Base-by-base conservation (phyloP, 345 rosid genomes). In the Populus alba region DNA sequence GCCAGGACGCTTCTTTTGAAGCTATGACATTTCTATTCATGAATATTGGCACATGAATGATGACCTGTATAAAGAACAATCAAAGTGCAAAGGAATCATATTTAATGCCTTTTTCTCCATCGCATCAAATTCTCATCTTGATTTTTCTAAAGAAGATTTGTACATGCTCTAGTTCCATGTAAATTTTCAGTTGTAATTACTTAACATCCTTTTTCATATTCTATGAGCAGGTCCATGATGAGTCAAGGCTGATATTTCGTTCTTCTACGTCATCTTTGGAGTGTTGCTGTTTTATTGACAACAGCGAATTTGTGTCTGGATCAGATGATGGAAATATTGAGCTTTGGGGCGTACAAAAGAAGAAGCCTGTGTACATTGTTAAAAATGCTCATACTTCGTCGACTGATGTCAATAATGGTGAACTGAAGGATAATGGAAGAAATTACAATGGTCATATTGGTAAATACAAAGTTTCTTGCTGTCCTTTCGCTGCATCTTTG, bases 261-360 rank as follows among this genome's bases (percentile, higher is more conserved):
- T 90, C 99, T 80, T 89, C 96, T 73, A 84, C 89, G 7, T 87
- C 96, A 3, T 90, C 96, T 83, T 87, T 97, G 78, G 99, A 97
- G 85, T 91, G 98, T 82, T 90, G 98, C 77, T 88, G 97, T 85
- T 91, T 97, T 82, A 84, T 97, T 81, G 86, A 88, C 83, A 91
- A 92, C 41, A 88, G 87, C 72, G 96, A 97, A 76, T 97, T 91
- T 84, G 81, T 97, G 75, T 88, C 98, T 81, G 98, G 99, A 81
- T 94, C 98, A 2, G 99, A 97, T 87, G 91, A 94, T 82, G 98
- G 99, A 84, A 90, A 90, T 81, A 70, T 94, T 84, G 92, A 89
- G 75, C 92, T 94, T 20, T 94, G 99, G 98, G 83, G 78, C 33
- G 20, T 77, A 33, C 73, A 85, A 73, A 91, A 87, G 70, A 97